Base-by-base conservation (phyloP, 352 stramenopile genomes). In the Phytophthora pini region DNA sequence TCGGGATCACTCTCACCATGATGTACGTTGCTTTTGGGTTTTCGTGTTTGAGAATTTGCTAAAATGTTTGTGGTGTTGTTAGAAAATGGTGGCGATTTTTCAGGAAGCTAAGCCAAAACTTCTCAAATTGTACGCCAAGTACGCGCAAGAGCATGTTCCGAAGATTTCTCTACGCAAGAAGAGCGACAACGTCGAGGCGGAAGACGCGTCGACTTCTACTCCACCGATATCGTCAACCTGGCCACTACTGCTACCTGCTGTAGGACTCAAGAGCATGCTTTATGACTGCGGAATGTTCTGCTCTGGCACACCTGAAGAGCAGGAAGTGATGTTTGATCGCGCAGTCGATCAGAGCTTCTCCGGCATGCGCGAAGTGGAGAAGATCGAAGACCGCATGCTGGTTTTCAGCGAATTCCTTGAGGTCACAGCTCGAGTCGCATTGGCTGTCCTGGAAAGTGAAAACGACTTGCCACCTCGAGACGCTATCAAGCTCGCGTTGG, bases 231-330 rank as follows among this genome's bases (percentile, higher is more conserved):
- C 67, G 8, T 72, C 72, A 0, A 82, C 74, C 17, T 89, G 79
- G 79, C 80, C 80, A 29, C 60, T 76, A 32, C 61, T 91, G 32
- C 74, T 90, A 6, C 82, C 68, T 5, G 74, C 70, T 0, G 24
- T 60, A 13, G 77, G 66, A 11, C 68, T 91, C 49, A 90, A 79
- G 50, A 80, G 65, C 43, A 80, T 95, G 80, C 49, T 94, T 9
- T 90, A 88, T 57, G 84, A 95, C 56, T 88, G 79, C 45, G 85
- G 87, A 9, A 80, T 95, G 51, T 93, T 95, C 56, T 92, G 82
- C 43, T 75, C 74, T 4, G 84, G 85, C 9, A 83, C 90, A 44
- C 59, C 69, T 5, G 72, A 79, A 29, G 46, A 75, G 2, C 85
- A 93, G 50, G 77, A 89, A 29, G 60, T 54, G 6, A 56, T 92